Evolutionary conservation across 2,329 filamentous ascomycete genomes (phyloP), one percentile per base, ranked within the genome.

Genomic region (Phoma herbarum): DNA sequence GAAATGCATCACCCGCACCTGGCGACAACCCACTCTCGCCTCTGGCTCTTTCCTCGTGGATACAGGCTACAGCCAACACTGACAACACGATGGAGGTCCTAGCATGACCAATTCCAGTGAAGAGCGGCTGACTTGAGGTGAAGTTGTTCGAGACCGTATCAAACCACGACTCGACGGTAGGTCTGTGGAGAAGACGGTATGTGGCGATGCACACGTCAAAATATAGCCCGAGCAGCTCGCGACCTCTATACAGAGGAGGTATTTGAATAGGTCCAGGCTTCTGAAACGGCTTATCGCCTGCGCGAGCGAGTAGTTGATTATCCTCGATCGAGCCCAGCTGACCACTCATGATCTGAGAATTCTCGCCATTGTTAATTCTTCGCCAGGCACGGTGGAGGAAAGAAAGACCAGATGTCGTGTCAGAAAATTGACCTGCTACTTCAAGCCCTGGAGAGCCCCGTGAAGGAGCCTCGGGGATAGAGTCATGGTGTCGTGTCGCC

Each of bases 351-450:
- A 67, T 26, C 0, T 72, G 75, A 18, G 63, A 74, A 39, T 78
- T 79, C 81, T 87, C 49, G 81, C 88, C 39, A 82, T 88, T 44
- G 81, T 88, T 62, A 68, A 91, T 54, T 81, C 89, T 77, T 81
- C 89, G 73, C 88, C 90, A 80, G 82, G 89, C 79, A 81, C 89
- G 87, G 74, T 90, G 64, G 79, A 91, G 75, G 77, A 89, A 81
- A 65, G 84, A 78, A 67, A 83, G 71, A 42, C 81, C 69, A 69
- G 84, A 80, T 4, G 84, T 82, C 14, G 82, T 81, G 10, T 85
- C 84, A n/a, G 85, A 77, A 60, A 84, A 84, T 50, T 86, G 83
- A 1, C 83, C 84, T 61, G 84, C 80, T 11, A 84, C 80, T 59
- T 85, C 83, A 1, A 82, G 77, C 47, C 80, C 82, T 1, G 80